A percentile compares a stretch with the other conserved stretches of the same genome.
Conservation (phyloP, 257 asterid species). For the Catharanthus roseus region DNA sequence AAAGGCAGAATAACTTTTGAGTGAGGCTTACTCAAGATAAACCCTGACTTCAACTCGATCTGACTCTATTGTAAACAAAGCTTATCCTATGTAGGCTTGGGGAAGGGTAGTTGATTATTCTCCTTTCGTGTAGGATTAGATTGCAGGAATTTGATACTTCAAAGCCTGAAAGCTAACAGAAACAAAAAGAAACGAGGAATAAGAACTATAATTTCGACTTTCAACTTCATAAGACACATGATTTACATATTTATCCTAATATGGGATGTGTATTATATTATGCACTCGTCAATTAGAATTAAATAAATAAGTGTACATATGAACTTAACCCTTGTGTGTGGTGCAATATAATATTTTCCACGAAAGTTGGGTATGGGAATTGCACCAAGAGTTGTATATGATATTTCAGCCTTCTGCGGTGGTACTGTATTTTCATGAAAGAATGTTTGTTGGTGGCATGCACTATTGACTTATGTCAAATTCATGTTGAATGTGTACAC, state of each 20-base stretch:
- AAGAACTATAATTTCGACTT: not conserved
- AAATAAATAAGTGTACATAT: not conserved
- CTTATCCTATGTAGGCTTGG: not conserved
- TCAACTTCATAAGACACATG: conserved; percentile 2
- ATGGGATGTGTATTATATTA: not conserved
- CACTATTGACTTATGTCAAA: not conserved
- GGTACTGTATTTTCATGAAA: not conserved
- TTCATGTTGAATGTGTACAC: not conserved
- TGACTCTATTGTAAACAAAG: not conserved
- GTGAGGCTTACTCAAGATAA: too few relatives aligned
- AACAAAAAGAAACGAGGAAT: not conserved
- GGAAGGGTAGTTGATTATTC: not conserved
- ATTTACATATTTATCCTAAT: conserved; percentile 1
- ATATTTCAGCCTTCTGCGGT: not conserved
- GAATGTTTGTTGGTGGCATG: not conserved
- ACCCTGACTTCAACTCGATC: not conserved
- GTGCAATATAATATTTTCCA: not conserved
- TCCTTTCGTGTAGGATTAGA: not conserved
- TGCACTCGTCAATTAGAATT: not conserved
- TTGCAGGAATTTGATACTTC: not conserved
- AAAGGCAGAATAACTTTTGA: too few relatives aligned
- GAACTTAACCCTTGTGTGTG: not conserved
- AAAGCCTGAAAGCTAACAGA: not conserved
- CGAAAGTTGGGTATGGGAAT: conserved; percentile 1
- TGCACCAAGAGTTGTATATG: not conserved